Conservation (phyloP, 257 asterid genomes). For the Mitragyna speciosa region DNA sequence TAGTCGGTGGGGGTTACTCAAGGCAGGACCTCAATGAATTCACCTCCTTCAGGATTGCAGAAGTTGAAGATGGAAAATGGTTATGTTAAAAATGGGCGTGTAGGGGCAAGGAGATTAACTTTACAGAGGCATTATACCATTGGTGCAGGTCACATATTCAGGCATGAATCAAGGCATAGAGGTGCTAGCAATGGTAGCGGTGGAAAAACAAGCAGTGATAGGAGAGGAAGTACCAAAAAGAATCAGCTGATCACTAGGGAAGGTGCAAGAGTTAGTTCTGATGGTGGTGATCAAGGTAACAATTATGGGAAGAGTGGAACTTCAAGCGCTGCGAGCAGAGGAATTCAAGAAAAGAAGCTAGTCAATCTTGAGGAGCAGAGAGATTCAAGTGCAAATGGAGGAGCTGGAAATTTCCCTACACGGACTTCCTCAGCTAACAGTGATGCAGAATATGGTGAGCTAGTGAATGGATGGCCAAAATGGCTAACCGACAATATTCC, state of each 20-base stretch:
- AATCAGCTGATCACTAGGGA: slow-evolving; percentile 9
- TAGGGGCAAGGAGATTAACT: slow-evolving; percentile 43
- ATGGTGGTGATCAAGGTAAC: slow-evolving; percentile 21
- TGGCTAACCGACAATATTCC: slow-evolving; percentile 77
- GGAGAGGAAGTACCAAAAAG: slow-evolving; percentile 27
- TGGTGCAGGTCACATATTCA: slow-evolving; percentile 18
- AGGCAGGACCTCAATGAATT: slow-evolving; percentile 36
- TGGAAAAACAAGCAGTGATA: slow-evolving; percentile 31
- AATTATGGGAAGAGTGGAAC: slow-evolving; percentile 10
- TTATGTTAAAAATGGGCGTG: slow-evolving; percentile 35
- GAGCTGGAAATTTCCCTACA: slow-evolving; percentile 4
- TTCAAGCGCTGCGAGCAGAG: not conserved
- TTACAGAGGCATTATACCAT: slow-evolving; percentile 32
- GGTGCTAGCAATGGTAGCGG: not conserved
- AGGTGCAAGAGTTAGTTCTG: slow-evolving; percentile 28
- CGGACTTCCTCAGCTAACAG: slow-evolving; percentile 21
- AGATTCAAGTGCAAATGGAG: not conserved
- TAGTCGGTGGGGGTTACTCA: slow-evolving; percentile 60
- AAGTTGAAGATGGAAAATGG: slow-evolving; percentile 56
- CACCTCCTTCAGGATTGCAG: slow-evolving; percentile 45
- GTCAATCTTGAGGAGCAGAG: not conserved
- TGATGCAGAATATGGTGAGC: slow-evolving; percentile 35
- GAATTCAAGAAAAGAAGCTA: slow-evolving; percentile 1
- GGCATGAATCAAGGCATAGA: slow-evolving; percentile 32
- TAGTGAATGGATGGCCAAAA: slow-evolving; percentile 83